phyloP scores from a whole-genome alignment of 805 yeast genomes.

The Saturnispora bothae region DNA sequence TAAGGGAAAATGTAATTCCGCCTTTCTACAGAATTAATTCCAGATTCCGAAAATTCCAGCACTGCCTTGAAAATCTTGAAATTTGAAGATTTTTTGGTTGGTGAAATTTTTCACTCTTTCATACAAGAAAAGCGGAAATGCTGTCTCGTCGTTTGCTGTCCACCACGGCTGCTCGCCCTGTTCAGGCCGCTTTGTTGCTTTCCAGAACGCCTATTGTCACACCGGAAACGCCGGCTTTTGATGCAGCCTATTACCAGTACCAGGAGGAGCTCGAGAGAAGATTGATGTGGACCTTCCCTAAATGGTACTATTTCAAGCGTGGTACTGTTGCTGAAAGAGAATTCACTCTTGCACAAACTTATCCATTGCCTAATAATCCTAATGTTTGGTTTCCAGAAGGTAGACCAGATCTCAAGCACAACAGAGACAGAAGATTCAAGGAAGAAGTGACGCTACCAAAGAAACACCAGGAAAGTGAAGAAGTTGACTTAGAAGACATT shows the following conservation, averaged over 20 bases:
- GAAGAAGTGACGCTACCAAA: conserved; percentile 68
- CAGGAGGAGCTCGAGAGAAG: conserved; percentile 81
- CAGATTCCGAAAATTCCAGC: conserved; percentile 1
- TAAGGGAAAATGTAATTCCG: no score
- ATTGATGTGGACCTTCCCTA: conserved; percentile 96
- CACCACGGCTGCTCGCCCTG: neutral
- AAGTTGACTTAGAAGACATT: conserved; percentile 39
- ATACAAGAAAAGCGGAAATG: no score
- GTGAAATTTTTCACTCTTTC: no score
- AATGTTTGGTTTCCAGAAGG: conserved; percentile 77
- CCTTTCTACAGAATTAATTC: neutral
- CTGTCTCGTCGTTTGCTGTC: no score
- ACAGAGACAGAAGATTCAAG: conserved; percentile 78
- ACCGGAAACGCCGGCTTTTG: conserved; percentile 63
- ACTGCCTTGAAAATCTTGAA: neutral
- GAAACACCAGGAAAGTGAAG: conserved; percentile 27
- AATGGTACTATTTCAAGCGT: conserved; percentile 79
- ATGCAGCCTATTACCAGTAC: conserved; percentile 64
- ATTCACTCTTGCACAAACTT: conserved; percentile 62
- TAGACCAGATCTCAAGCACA: conserved; percentile 73
- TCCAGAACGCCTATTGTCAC: conserved; percentile 82
- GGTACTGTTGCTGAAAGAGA: conserved; percentile 85
- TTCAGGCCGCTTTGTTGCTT: conserved; percentile 20
- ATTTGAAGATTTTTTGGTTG: no score
- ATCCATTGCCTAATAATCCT: conserved; percentile 63